Evolutionary conservation across 441 rosid genomes (phyloP).

Genomic region (Euphorbia celastroides): DNA sequence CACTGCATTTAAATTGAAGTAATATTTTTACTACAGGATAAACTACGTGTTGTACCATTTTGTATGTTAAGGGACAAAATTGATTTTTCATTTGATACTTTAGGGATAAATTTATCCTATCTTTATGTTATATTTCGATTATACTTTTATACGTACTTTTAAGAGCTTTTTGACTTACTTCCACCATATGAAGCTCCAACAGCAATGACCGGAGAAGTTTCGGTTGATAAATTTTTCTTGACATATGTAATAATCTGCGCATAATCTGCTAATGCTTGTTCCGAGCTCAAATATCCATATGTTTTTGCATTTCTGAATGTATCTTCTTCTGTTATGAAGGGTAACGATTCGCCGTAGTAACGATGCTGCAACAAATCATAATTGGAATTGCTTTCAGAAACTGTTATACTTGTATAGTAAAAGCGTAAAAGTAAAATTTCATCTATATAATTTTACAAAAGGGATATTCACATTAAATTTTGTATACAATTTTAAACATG

Average conservation of each 20-base stretch:
- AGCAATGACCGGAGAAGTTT: conserved; percentile 27
- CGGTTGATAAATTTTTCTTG: conserved; percentile 21
- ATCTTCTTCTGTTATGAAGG: conserved; percentile 25
- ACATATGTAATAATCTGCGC: conserved; percentile 26
- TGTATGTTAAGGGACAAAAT: neutral
- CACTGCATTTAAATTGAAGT: conserved; percentile 23
- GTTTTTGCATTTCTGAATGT: conserved; percentile 23
- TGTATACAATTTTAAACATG: too few relatives aligned
- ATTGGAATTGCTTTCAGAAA: too few relatives aligned
- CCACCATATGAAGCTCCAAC: conserved; percentile 44
- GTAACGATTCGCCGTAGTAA: conserved; percentile 35
- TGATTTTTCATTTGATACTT: neutral
- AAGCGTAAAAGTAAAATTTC: too few relatives aligned
- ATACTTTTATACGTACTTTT: too few relatives aligned
- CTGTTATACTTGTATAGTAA: too few relatives aligned
- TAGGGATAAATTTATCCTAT: neutral
- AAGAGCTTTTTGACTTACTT: conserved; percentile 19
- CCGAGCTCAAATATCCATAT: conserved; percentile 33
- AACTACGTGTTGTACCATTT: too few relatives aligned
- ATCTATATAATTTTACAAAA: too few relatives aligned
- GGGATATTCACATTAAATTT: too few relatives aligned
- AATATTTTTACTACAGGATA: too few relatives aligned
- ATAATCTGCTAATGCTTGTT: conserved; percentile 41
- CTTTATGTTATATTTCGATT: neutral
- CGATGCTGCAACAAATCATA: conserved; percentile 30